phyloP scores from a whole-genome alignment of 257 asterid genomes.

The Echites panduratus region DNA sequence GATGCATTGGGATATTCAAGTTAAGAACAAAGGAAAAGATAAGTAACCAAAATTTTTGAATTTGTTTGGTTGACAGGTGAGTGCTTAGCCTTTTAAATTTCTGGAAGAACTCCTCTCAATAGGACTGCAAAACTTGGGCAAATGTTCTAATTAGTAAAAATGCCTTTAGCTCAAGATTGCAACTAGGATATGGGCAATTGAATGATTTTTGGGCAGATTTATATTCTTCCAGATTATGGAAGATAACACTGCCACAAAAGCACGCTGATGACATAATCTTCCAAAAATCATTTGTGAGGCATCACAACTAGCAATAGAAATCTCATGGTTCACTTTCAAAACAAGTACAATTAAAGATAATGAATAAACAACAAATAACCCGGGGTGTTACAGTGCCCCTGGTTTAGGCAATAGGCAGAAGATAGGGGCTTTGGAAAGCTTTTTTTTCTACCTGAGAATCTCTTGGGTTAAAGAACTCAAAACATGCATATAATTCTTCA shows the following conservation, averaged over 20 bases:
- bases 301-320: not conserved
- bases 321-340: not conserved
- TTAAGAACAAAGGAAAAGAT: not conserved
- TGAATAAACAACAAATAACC: not conserved
- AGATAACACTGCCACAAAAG: not conserved
- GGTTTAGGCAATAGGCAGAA: too few relatives aligned
- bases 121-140: not conserved
- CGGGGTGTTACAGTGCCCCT: too few relatives aligned
- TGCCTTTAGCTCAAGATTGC: not conserved
- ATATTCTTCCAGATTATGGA: not conserved
- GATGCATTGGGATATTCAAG: not conserved
- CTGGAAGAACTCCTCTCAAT: not conserved
- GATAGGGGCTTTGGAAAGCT: too few relatives aligned
- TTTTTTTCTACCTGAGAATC: too few relatives aligned
- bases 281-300: too few relatives aligned
- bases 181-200: not conserved
- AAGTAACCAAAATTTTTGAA: not conserved
- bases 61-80: not conserved
- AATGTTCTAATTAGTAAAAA: too few relatives aligned
- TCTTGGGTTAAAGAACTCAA: too few relatives aligned
- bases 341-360: not conserved
- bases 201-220: not conserved
- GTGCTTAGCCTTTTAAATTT: not conserved
- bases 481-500: too few relatives aligned
- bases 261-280: not conserved